Conservation (phyloP, 2,329 filamentous ascomycete genomes). For the Colletotrichum cereale region DNA sequence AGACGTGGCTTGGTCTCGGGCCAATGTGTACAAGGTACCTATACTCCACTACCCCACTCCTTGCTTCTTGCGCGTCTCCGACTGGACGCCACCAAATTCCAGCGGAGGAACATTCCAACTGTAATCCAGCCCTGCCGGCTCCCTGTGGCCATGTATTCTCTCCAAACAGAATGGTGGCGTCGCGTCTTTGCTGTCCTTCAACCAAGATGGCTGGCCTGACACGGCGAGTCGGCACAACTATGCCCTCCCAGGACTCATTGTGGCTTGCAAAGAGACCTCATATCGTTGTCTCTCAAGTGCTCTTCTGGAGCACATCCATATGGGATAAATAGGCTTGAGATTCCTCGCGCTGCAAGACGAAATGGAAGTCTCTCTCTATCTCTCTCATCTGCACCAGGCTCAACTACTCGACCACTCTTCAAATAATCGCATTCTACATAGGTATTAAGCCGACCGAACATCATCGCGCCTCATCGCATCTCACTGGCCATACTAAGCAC, state of each 20-base stretch:
- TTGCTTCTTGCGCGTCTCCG: not conserved
- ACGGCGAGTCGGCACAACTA: conserved; percentile 26
- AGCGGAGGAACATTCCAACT: conserved; percentile 33
- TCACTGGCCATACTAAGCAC: not conserved
- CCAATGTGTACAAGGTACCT: too few relatives aligned
- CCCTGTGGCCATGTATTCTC: not conserved
- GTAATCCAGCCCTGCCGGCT: conserved; percentile 8
- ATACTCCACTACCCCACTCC: too few relatives aligned
- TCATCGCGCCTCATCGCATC: not conserved
- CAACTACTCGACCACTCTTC: not conserved
- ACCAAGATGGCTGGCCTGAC: not conserved
- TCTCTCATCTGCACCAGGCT: not conserved
- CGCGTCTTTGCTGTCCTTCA: not conserved
- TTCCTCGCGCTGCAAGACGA: not conserved
- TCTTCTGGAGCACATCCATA: not conserved
- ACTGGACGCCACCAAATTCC: conserved; percentile 27
- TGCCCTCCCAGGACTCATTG: not conserved
- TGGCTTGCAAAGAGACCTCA: not conserved
- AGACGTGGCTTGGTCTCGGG: not conserved
- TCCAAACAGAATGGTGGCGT: conserved; percentile 2
- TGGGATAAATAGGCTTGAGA: not conserved
- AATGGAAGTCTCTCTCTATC: not conserved
- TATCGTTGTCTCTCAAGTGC: not conserved
- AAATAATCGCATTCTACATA: not conserved
- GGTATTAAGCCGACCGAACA: too few relatives aligned